A percentile compares a stretch with the other conserved stretches of the same genome.
These are phyloP conservation scores for Gastrolobium villosum DNA, from an alignment of 306 rosid species.

Conservation along the genomic window DNA sequence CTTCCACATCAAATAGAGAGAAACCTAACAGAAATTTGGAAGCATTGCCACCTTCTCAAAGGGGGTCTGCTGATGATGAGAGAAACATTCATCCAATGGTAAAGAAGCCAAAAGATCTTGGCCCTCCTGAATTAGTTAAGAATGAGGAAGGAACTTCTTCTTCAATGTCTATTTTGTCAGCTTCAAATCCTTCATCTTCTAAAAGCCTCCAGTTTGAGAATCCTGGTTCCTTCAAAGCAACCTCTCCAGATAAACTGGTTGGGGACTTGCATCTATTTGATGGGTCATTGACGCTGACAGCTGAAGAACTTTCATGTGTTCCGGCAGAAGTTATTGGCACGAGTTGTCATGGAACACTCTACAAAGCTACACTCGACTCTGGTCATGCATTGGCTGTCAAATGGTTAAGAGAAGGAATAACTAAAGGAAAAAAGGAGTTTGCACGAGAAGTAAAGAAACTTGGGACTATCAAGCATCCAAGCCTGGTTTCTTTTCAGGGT, in stretches of 20 bases:
- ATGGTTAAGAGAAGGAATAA: constrained; percentile 82
- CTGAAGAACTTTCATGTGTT: constrained; percentile 81
- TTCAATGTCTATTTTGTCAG: constrained; percentile 64
- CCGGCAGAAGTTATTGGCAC: constrained; percentile 77
- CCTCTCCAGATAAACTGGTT: constrained; percentile 69
- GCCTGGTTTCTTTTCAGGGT: constrained; percentile 74
- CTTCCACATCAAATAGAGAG: constrained; percentile 51
- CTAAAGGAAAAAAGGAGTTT: constrained; percentile 83
- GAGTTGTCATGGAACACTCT: constrained; percentile 87
- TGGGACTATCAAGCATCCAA: constrained; percentile 80
- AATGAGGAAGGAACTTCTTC: constrained; percentile 60
- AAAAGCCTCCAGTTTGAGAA: constrained; percentile 60
- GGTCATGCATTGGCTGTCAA: constrained; percentile 76
- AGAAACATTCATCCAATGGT: constrained; percentile 44
- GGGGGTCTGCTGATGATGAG: constrained; percentile 43
- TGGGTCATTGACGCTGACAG: constrained; percentile 68
- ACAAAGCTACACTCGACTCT: constrained; percentile 76
- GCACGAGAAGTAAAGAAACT: constrained; percentile 83
- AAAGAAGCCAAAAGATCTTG: constrained; percentile 48
- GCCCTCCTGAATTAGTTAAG: constrained; percentile 50
- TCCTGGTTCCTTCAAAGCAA: constrained; percentile 52
- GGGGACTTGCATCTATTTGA: constrained; percentile 81
- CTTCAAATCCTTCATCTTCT: constrained; percentile 72
- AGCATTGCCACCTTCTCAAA: constrained; percentile 52
- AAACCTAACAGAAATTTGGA: constrained; percentile 54